Conservation (phyloP, 108 stramenopile species). For the Cyclotella baltica region DNA sequence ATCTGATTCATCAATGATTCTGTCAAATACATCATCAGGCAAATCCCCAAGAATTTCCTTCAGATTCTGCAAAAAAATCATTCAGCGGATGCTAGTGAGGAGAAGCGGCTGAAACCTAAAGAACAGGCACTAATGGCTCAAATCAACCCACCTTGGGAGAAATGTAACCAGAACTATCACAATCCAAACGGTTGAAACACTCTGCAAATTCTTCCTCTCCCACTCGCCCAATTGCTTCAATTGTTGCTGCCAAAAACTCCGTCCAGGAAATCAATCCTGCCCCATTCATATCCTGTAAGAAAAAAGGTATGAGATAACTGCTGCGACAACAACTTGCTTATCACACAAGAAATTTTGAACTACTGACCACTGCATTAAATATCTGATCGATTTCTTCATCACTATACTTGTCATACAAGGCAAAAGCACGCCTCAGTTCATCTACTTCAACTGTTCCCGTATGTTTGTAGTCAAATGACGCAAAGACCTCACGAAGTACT, state of each 20-base stretch:
- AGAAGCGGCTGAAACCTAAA: neutral
- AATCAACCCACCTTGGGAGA: slow-evolving; percentile 31
- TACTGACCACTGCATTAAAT: slow-evolving; percentile 64
- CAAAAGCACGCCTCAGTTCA: slow-evolving; percentile 72
- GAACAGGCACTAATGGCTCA: neutral
- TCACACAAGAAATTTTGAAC: neutral
- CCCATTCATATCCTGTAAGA: slow-evolving; percentile 74
- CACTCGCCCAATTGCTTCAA: slow-evolving; percentile 71
- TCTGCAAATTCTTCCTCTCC: slow-evolving; percentile 72
- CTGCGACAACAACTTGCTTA: neutral
- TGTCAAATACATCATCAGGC: slow-evolving; percentile 48
- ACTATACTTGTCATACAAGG: slow-evolving; percentile 49
- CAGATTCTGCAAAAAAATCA: slow-evolving; percentile 41
- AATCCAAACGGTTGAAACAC: slow-evolving; percentile 87
- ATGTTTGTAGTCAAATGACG: slow-evolving; percentile 54
- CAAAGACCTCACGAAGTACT: slow-evolving; percentile 61
- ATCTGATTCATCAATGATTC: slow-evolving; percentile 60
- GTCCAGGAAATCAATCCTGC: slow-evolving; percentile 79
- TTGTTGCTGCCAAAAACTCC: slow-evolving; percentile 89
- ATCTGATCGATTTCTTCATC: slow-evolving; percentile 75
- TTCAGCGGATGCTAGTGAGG: neutral
- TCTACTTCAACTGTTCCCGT: slow-evolving; percentile 53
- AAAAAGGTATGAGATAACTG: slow-evolving; percentile 31
- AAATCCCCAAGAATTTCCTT: slow-evolving; percentile 58
- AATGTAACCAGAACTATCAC: slow-evolving; percentile 79